These are phyloP conservation scores for Pecoramyces ruminantium DNA, from an alignment of 192 early-diverging fungal species.

Conservation along the genomic window DNA sequence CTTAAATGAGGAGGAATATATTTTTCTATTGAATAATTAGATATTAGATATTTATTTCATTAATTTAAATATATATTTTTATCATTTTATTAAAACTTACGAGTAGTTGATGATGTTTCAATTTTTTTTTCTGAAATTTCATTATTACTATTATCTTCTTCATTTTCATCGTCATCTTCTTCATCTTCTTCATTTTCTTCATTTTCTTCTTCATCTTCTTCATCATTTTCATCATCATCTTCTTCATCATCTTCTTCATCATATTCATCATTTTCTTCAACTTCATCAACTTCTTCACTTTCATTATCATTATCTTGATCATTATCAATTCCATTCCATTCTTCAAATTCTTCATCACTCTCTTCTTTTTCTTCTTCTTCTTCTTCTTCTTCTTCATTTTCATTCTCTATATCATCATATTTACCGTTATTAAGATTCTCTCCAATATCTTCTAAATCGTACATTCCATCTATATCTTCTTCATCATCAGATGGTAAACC, in stretches of 20 bases:
- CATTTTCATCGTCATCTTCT: neutral
- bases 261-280: neutral
- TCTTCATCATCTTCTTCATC: constrained; percentile 12
- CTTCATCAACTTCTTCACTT: neutral
- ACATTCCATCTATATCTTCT: neutral
- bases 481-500: neutral
- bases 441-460: neutral
- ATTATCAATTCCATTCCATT: constrained; percentile 2
- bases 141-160: neutral
- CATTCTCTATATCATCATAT: too few relatives aligned
- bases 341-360: constrained; percentile 9
- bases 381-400: constrained; percentile 10
- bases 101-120: neutral
- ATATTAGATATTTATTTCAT: too few relatives aligned
- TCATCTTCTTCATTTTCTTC: neutral
- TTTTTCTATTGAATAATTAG: constrained; percentile 20
- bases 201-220: neutral
- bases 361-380: constrained; percentile 5
- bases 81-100: neutral
- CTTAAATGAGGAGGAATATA: constrained; percentile 87
- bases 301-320: constrained; percentile 7
- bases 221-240: constrained; percentile 3
- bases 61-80: too few relatives aligned
- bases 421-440: neutral
- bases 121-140: constrained; percentile 11